These are phyloP conservation scores for Neurospora sp. DNA, from an alignment of 495 filamentous ascomycete species.

Conservation along the genomic window DNA sequence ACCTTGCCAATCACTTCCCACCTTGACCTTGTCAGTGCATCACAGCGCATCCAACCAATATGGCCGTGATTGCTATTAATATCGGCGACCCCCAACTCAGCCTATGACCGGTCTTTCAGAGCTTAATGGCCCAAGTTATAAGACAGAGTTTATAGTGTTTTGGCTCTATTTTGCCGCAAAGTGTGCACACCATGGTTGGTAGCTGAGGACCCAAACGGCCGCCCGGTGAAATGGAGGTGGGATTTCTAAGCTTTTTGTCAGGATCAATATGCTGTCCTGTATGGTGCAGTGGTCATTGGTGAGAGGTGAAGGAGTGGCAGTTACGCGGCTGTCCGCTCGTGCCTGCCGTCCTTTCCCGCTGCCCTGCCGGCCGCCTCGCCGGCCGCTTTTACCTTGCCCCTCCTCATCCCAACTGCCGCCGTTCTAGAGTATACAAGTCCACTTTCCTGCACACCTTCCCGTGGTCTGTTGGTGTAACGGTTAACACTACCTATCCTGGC, in stretches of 20 bases:
- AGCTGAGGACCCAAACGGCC: neutral
- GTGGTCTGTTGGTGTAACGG: neutral
- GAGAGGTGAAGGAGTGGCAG: neutral
- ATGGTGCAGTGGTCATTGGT: neutral
- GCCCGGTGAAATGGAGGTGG: neutral
- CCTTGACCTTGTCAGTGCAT: no score
- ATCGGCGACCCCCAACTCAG: no score
- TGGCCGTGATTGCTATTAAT: no score
- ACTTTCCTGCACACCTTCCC: neutral
- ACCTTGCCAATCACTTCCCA: neutral
- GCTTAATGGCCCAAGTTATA: neutral
- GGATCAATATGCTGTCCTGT: neutral
- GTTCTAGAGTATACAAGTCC: neutral
- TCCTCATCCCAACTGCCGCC: neutral
- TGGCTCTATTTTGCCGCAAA: neutral
- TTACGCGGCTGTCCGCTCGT: neutral
- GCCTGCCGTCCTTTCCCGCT: neutral
- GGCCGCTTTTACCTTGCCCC: neutral
- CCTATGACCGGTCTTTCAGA: neutral
- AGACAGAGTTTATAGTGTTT: neutral
- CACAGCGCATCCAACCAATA: no score
- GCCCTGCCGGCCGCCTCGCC: neutral
- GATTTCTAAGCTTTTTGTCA: neutral
- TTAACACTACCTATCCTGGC: neutral
- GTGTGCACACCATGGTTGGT: neutral